Evolutionary conservation across 2,329 filamentous ascomycete genomes (phyloP), one percentile per base, ranked within the genome.

Genomic region (Talaromyces sp.): DNA sequence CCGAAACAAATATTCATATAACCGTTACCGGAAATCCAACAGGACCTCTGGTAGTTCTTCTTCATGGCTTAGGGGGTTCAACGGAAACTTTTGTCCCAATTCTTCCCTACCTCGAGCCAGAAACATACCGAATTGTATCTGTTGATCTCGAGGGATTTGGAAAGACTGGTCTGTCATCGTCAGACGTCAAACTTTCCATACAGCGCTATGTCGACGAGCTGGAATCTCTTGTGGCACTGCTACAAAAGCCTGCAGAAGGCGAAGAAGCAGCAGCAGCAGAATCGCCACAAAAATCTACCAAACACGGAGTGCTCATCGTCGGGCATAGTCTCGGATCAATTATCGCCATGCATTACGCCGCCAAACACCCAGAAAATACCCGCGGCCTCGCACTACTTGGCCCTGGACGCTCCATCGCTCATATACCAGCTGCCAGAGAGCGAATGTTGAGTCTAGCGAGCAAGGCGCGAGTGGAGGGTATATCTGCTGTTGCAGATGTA

Each of bases 321-420:
- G 73, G 73, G 19, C 73, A 76, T 64, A 75, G 72, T 17, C 68
- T 76, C 54, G 74, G 73, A 17, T 70, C 66, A 56, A 71, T 75
- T 32, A 65, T 76, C 60, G 67, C 69, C n/a, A 66, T 76, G 56
- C 73, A 76, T 32, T 73, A 73, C 61, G 71, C 71, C n/a, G 66
- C 71, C n/a, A 46, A 60, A 32, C 56, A 71, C 60, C 66, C 71
- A 31, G 58, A 63, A 13, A 56, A 62, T 17, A 64, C 69, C 29
- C 50, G 58, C 32, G 69, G 66, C n/a, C 68, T 75, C 50, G 63
- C 68, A 9, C 67, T 75, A 14, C 67, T 76, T 21, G 73, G 73
- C 5, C 49, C 69, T 5, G 72, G 73, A 19, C 68, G 71, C 31
- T 71, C 71, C 49, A 43, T 63, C 35, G 50, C 58, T 41, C 38